Percentiles rank a stretch among this genome's conserved stretches.
These are phyloP conservation scores for Amanita jacksonii DNA, from an alignment of 768 basidiomycete genomes.

Conservation along the genomic window DNA sequence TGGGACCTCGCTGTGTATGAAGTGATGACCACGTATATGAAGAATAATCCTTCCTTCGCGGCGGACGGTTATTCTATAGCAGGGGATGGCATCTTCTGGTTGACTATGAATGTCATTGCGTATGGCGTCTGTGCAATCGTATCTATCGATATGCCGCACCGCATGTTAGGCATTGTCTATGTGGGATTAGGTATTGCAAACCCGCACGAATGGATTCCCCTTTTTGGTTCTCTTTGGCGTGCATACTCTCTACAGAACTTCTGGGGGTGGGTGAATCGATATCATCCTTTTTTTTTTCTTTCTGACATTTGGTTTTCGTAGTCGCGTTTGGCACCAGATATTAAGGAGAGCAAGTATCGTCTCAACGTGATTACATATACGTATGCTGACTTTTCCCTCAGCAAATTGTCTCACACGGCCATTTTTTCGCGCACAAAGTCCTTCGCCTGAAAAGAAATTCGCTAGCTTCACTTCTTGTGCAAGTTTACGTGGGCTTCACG, in stretches of 20 bases:
- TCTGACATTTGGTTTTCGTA: neutral
- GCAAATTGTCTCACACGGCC: conserved; percentile 5
- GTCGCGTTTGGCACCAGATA: conserved; percentile 18
- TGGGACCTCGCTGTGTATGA: conserved; percentile 17
- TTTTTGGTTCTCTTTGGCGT: conserved; percentile 15
- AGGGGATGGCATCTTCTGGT: conserved; percentile 10
- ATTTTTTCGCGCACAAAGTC: conserved; percentile 6
- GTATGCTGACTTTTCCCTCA: neutral
- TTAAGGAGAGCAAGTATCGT: conserved; percentile 14
- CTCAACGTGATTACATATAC: neutral
- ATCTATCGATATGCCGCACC: conserved; percentile 6
- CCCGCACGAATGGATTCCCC: conserved; percentile 15
- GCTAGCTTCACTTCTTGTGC: conserved; percentile 11
- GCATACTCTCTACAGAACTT: conserved; percentile 15
- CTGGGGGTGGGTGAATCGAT: conserved; percentile 18
- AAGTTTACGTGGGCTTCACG: conserved; percentile 19
- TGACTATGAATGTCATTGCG: conserved; percentile 10
- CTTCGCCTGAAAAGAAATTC: conserved; percentile 9
- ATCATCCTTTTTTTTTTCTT: neutral
- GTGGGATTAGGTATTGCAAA: conserved; percentile 12
- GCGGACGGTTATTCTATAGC: conserved; percentile 10
- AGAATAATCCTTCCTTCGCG: conserved; percentile 10
- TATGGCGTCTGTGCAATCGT: conserved; percentile 12
- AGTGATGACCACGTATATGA: conserved; percentile 8
- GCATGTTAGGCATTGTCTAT: conserved; percentile 9